A percentile compares a stretch with the other conserved stretches of the same genome.
phyloP scores from a whole-genome alignment of 2,329 filamentous ascomycete species.

The Fusarium devonianum region DNA sequence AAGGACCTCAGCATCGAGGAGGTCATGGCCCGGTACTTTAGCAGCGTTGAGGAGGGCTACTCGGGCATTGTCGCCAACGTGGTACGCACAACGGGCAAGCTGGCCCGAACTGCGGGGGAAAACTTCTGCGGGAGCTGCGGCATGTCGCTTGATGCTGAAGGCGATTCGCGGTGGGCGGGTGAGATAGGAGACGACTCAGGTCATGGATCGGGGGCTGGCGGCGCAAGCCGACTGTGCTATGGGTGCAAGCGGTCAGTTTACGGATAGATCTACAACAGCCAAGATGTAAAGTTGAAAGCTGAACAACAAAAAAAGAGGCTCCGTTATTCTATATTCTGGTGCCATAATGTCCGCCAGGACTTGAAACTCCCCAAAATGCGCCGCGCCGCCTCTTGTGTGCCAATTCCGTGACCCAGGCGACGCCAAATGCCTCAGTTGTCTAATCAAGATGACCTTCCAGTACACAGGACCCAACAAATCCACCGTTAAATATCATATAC shows the following conservation, averaged over 20 bases:
- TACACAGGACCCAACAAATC: constrained; percentile 15
- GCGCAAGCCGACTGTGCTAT: constrained; percentile 64
- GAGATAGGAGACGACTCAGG: constrained; percentile 60
- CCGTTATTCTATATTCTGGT: constrained; percentile 16
- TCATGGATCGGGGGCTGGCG: constrained; percentile 23
- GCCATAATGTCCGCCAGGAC: constrained; percentile 26
- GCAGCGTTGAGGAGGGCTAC: constrained; percentile 79
- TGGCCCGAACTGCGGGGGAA: constrained; percentile 60
- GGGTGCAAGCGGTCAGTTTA: constrained; percentile 73
- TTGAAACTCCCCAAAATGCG: constrained; percentile 37
- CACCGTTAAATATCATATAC: constrained; percentile 22
- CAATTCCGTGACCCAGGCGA: constrained; percentile 33
- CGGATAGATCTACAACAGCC: constrained; percentile 48
- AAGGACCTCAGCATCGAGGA: constrained; percentile 89
- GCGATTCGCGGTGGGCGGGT: constrained; percentile 69
- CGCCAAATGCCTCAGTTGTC: constrained; percentile 31
- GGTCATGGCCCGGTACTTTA: constrained; percentile 88
- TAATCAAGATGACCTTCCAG: constrained; percentile 22
- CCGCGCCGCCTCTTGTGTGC: constrained; percentile 38
- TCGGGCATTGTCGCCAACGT: constrained; percentile 95
- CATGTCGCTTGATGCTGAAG: constrained; percentile 68
- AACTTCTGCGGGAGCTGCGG: constrained; percentile 71
- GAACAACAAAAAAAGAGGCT: constrained; percentile 22
- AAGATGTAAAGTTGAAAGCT: constrained; percentile 20
- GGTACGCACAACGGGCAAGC: constrained; percentile 86